Evolutionary conservation across 768 basidiomycete species (phyloP), one percentile per base, ranked within the genome.

Genomic region (Lactarius evosmus): DNA sequence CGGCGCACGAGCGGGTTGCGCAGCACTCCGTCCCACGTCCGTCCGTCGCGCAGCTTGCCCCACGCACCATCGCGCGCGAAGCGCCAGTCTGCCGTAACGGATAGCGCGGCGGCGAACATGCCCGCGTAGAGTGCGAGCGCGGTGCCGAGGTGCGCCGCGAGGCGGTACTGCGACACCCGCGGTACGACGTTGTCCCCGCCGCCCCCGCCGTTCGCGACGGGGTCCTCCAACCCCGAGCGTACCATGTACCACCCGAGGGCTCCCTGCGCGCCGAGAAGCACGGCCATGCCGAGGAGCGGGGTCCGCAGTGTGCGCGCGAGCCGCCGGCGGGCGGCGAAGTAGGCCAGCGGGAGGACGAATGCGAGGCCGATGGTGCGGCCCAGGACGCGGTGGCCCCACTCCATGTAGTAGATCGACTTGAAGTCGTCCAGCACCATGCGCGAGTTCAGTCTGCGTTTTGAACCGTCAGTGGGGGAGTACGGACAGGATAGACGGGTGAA

Each of bases 231-330:
- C 1, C 97, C 97, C 14, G 95, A 98, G 74, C 95, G 90, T 60
- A 99, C 97, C 97, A 99, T 99, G 79, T 98, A 98, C 97, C 97
- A 99, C 30, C 97, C 97, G 22, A 99, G 80, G 22, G 84, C 81
- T 52, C 97, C 97, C 75, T 99, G 95, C 22, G 85, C 87, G 32
- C 95, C 97, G 56, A 99, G 88, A 34, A 98, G 83, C 0, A 86
- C 71, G 0, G 88, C 89, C 67, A 98, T 82, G 2, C 84, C 87
- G 16, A 83, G 74, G 27, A 97, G 83, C 66, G 85, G 83, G n/a
- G 75, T 70, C 1, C 86, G 82, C 63, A 93, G 79, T 0, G 82
- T 73, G 2, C 79, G 75, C 6, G 91, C 80, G 32, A 98, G 86
- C 65, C 85, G 83, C 66, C 85, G 87, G 44, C 85, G 83, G 44